These are phyloP conservation scores for Colletotrichum sp. DNA, from an alignment of 2,329 filamentous ascomycete genomes.

Conservation along the genomic window DNA sequence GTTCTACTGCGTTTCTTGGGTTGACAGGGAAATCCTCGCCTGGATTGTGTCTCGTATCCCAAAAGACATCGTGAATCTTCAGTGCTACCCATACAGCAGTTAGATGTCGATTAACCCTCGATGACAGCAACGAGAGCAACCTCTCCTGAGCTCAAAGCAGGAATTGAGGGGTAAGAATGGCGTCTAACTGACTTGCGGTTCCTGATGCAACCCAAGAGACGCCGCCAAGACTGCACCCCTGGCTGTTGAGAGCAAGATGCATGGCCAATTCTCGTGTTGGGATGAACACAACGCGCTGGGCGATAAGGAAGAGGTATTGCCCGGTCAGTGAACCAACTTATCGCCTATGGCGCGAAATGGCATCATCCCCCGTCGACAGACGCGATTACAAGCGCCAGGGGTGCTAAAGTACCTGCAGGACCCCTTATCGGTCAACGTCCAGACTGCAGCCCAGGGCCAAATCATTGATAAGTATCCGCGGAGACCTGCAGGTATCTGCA, in stretches of 20 bases:
- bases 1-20: background rate
- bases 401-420: background rate
- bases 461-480: background rate
- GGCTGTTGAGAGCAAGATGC: background rate
- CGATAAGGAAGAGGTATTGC: background rate
- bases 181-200: background rate
- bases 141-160: background rate
- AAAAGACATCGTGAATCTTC: background rate
- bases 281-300: background rate
- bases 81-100: rapidly evolving
- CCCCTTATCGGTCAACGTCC: background rate
- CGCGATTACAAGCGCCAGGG: background rate
- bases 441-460: background rate
- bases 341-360: background rate
- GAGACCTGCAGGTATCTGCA: background rate
- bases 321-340: background rate
- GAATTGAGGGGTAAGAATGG: background rate
- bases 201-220: background rate
- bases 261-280: background rate
- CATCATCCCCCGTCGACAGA: background rate
- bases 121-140: background rate
- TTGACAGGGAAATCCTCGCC: background rate
- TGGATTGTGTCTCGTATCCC: background rate
- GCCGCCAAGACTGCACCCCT: background rate
- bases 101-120: background rate